Evolutionary conservation across 768 basidiomycete species (phyloP), one percentile per base, ranked within the genome.

Genomic region (Lentinula aciculospora): DNA sequence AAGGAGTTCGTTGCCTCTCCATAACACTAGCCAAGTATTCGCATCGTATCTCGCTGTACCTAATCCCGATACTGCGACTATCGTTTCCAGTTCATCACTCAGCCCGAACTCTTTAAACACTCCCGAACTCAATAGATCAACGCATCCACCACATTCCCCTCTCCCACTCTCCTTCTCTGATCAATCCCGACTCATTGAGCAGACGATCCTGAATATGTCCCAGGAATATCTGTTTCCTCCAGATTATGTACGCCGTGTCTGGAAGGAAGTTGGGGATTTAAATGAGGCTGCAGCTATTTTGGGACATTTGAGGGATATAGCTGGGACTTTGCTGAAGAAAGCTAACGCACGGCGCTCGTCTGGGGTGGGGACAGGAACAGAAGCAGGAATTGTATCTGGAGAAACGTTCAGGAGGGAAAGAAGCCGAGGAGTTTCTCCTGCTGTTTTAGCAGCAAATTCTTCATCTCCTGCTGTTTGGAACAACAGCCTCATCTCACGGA

Each of bases 161-260:
- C 25, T 56, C 28, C 44, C 44, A 45, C 42, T 56, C 6, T 56
- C 54, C 23, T 6, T 15, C n/a, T 29, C 39, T 12, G 54, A 56
- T 32, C 40, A 56, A 46, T 44, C 39, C 13, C 39, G 40, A 27
- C 44, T 56, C 28, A 45, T 56, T 8, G 54, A 56, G 6, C 40
- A 29, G 21, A 40, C 32, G 17, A 46, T 56, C 32, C 40, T 32
- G 28, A 31, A 32, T 28, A 29, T 56, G 42, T 8, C 40, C 4
- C 17, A 36, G 17, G 36, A 56, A 23, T 56, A 56, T 40, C 23
- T 31, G 3, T 56, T 56, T 32, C 54, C 54, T 34, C 54, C 39
- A 5, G 54, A 56, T 23, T 56, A 56, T 45, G 54, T 56, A 1
- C 32, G 54, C n/a, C 36, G 15, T 7, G 28, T 45, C 5, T 56